A percentile compares a stretch with the other conserved stretches of the same genome.
Evolutionary conservation across 208 protist species (phyloP).

Genomic region (Wallacemonas rigidus): DNA sequence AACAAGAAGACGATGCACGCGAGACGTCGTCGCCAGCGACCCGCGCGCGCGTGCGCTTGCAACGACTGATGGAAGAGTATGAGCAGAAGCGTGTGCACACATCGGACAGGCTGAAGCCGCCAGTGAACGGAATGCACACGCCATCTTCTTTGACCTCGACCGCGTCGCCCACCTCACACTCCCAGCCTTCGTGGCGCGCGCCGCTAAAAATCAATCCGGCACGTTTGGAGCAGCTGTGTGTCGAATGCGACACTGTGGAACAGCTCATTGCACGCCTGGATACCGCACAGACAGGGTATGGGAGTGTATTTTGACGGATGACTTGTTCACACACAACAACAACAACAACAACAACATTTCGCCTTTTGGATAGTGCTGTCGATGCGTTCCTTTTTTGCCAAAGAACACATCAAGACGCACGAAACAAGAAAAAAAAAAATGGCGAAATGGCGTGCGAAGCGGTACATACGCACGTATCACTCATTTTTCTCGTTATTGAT

Average conservation of each 20-base stretch:
- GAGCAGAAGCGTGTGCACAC: background rate
- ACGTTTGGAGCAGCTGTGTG: conserved; percentile 54
- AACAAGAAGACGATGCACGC: background rate
- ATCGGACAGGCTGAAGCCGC: too few relatives aligned
- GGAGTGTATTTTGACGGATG: conserved; percentile 33
- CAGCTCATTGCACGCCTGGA: conserved; percentile 32
- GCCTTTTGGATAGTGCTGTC: too few relatives aligned
- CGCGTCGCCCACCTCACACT: background rate
- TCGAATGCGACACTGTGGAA: conserved; percentile 38
- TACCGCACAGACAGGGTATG: conserved; percentile 20
- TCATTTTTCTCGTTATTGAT: too few relatives aligned
- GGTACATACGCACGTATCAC: too few relatives aligned
- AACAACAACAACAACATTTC: too few relatives aligned
- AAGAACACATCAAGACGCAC: too few relatives aligned
- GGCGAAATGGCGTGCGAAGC: too few relatives aligned
- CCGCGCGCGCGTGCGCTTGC: background rate
- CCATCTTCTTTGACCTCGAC: background rate
- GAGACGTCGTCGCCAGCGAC: background rate
- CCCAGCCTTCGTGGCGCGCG: background rate
- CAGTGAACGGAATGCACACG: too few relatives aligned
- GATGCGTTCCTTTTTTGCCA: too few relatives aligned
- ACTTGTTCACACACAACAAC: background rate
- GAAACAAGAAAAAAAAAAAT: too few relatives aligned
- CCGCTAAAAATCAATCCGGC: conserved; percentile 44
- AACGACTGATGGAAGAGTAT: background rate